Conservation (phyloP, 768 basidiomycete species). For the Chalciporus chontae region DNA sequence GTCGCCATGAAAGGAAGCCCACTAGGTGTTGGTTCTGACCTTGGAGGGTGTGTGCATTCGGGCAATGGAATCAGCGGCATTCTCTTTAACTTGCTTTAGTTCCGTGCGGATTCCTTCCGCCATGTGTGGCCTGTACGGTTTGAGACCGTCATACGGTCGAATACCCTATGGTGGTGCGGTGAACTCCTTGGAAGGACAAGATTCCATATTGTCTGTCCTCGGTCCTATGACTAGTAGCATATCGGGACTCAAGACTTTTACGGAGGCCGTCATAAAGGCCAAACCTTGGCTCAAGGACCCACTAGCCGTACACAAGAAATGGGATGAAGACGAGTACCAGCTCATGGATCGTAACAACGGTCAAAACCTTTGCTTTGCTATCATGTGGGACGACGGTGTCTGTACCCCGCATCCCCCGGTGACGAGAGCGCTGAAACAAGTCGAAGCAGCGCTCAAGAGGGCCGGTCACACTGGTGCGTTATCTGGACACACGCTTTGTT, state of each 20-base stretch:
- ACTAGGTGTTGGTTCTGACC: constrained; percentile 74
- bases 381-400: constrained; percentile 67
- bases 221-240: constrained; percentile 66
- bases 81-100: constrained; percentile 31
- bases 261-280: constrained; percentile 54
- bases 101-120: constrained; percentile 69
- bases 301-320: constrained; percentile 49
- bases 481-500: not conserved
- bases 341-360: constrained; percentile 57
- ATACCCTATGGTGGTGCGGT: constrained; percentile 66
- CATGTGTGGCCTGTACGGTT: constrained; percentile 66
- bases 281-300: constrained; percentile 71
- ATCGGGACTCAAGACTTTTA: constrained; percentile 61
- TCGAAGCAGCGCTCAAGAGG: constrained; percentile 51
- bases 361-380: constrained; percentile 50
- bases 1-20: constrained; percentile 45
- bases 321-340: constrained; percentile 57
- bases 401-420: constrained; percentile 64
- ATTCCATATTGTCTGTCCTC: constrained; percentile 66
- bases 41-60: constrained; percentile 56
- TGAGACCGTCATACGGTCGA: constrained; percentile 66
- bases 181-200: constrained; percentile 69
- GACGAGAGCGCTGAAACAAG: constrained; percentile 51
- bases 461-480: constrained; percentile 63
- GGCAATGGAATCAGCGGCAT: not conserved